Evolutionary conservation across 208 protist genomes (phyloP), one percentile per base, ranked within the genome.

Genomic region (Leishmania arabica): DNA sequence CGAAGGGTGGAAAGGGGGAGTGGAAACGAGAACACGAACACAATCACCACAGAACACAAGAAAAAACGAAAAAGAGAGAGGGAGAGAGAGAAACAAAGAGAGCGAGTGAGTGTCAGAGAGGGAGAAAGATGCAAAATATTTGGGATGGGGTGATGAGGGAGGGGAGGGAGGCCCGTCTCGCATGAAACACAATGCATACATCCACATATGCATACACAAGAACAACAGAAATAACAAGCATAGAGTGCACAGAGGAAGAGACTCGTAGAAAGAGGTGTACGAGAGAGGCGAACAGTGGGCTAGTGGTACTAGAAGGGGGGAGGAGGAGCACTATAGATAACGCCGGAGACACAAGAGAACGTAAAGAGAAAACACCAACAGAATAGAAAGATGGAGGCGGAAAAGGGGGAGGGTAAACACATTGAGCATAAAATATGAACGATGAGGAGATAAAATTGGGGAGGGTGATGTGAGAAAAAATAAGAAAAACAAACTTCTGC

Each of bases 141-240:
- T 31, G 58, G 27, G 58, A 64, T 64, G 31, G 15, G 54, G 62
- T 58, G 40, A 62, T 45, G 34, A 66, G 7, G 13, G 34, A 45
- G 68, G 68, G 21, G 21, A 17, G 40, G 24, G 21, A 40, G 68
- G 40, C n/a, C 65, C 37, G 56, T 11, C 40, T 37, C 19, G 45
- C 4, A 78, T 4, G 34, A 53, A 37, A 75, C 47, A 60, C 68
- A 80, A 54, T 9, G 68, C 31, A 53, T 54, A 75, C n/a, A 60
- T 34, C 77, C 51, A 65, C 11, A 75, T 37, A 80, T 37, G 83
- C 64, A 75, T n/a, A 66, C 27, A 69, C 31, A 73, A 70, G 75
- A 24, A 82, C 37, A 64, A 40, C 34, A 51, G 60, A 65, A 58
- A 71, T 74, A 87, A 68, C 49, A 78, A 76, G 73, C 37, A 66